Evolutionary conservation across 495 filamentous ascomycete genomes (phyloP).

Genomic region (Pyrenula massariospora): DNA sequence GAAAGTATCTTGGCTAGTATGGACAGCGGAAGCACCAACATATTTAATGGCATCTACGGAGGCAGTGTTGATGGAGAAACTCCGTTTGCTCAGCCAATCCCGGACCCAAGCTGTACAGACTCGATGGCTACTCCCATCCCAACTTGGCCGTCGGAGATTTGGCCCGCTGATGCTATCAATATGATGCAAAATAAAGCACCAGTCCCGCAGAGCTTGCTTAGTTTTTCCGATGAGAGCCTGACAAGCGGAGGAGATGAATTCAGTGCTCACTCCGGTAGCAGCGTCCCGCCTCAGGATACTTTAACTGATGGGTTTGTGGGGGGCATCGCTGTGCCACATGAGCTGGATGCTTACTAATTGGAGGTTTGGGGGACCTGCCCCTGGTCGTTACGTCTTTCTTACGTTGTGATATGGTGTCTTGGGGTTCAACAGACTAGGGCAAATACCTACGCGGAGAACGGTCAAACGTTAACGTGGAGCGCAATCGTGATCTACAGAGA

Average conservation of each 20-base stretch:
- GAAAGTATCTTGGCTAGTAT: constrained; percentile 65
- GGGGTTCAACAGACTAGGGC: no score
- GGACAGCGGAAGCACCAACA: constrained; percentile 65
- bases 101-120: constrained; percentile 14
- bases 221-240: constrained; percentile 67
- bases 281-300: constrained; percentile 6
- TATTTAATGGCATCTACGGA: constrained; percentile 77
- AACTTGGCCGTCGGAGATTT: constrained; percentile 26
- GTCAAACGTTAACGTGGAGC: no score
- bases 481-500: no score
- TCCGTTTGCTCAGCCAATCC: constrained; percentile 18
- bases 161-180: constrained; percentile 31
- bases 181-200: constrained; percentile 21
- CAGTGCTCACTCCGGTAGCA: neutral
- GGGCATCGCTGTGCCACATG: constrained; percentile 5
- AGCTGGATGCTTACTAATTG: neutral
- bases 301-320: constrained; percentile 8
- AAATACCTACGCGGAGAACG: no score
- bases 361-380: neutral
- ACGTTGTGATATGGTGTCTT: neutral
- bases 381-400: neutral
- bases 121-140: constrained; percentile 18
- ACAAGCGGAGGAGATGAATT: constrained; percentile 33
- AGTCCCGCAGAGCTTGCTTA: constrained; percentile 55
- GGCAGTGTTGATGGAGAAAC: constrained; percentile 43